phyloP scores from a whole-genome alignment of 805 yeast species.

The Ogataea neopini region DNA sequence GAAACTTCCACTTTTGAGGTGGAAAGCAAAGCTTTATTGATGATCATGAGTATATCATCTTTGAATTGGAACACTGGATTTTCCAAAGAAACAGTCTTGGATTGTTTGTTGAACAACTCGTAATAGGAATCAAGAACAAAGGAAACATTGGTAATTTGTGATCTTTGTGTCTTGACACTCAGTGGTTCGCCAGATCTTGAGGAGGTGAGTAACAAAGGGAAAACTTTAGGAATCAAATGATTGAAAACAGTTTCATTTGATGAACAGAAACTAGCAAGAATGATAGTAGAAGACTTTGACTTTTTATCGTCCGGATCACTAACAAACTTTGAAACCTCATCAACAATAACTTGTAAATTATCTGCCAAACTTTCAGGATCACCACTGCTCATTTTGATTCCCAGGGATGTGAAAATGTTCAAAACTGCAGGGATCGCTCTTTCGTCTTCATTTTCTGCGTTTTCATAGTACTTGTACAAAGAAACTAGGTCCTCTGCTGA shows the following conservation, averaged over 20 bases:
- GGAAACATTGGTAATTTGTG: conserved; percentile 59
- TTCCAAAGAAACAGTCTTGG: conserved; percentile 12
- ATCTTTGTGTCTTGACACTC: conserved; percentile 58
- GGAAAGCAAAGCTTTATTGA: conserved; percentile 69
- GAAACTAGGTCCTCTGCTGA: conserved; percentile 31
- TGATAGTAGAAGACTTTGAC: conserved; percentile 59
- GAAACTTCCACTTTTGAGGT: conserved; percentile 70
- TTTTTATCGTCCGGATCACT: conserved; percentile 51
- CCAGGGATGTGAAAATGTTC: conserved; percentile 45
- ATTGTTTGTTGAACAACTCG: conserved; percentile 39
- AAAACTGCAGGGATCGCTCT: conserved; percentile 43
- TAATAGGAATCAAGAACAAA: conserved; percentile 54
- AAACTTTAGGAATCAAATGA: conserved; percentile 43
- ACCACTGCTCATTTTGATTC: conserved; percentile 33
- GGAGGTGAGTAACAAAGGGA: conserved; percentile 44
- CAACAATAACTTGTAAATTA: conserved; percentile 32
- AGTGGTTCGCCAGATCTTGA: conserved; percentile 30
- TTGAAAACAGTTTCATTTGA: conserved; percentile 50
- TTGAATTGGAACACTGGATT: conserved; percentile 49
- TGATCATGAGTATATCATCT: conserved; percentile 65
- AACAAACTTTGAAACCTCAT: conserved; percentile 58
- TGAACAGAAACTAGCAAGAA: conserved; percentile 57
- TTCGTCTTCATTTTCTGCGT: conserved; percentile 36
- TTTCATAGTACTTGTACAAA: conserved; percentile 32
- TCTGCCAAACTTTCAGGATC: conserved; percentile 22